Percentiles rank a stretch among this genome's conserved stretches.
Evolutionary conservation across 805 yeast genomes (phyloP).

Genomic region (Nakazawaea populi): DNA sequence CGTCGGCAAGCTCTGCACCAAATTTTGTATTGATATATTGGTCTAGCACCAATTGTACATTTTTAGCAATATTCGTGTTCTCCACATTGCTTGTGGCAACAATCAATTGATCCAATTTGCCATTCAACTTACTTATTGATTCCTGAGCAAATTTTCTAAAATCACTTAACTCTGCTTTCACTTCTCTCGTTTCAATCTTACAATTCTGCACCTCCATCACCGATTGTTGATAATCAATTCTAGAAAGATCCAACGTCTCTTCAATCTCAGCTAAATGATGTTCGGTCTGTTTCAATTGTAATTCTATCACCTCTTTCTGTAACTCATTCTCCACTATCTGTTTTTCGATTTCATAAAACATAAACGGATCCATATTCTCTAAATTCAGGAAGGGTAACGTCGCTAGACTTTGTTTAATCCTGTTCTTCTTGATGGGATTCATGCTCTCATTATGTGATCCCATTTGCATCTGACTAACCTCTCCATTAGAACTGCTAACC

Average conservation of each 20-base stretch:
- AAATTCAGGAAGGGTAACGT: background rate
- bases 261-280: background rate
- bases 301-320: background rate
- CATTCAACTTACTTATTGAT: background rate
- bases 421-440: no score
- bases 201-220: conserved; percentile 4
- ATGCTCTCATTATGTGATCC: no score
- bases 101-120: background rate
- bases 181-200: background rate
- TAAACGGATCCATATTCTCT: background rate
- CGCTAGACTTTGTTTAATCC: background rate
- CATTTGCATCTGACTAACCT: no score
- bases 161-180: background rate
- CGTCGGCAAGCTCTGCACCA: background rate
- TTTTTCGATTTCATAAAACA: background rate
- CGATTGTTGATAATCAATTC: conserved; percentile 5
- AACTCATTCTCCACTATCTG: conserved; percentile 1
- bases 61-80: background rate
- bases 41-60: conserved; percentile 9
- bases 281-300: background rate
- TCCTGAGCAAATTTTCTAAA: background rate
- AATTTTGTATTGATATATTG: conserved; percentile 6
- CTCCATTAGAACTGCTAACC: no score
- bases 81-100: background rate
- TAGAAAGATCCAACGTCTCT: background rate